Percentiles rank a stretch among this genome's conserved stretches.
phyloP scores from a whole-genome alignment of 1,284 basidiomycete species.

The Austroboletus sp. region DNA sequence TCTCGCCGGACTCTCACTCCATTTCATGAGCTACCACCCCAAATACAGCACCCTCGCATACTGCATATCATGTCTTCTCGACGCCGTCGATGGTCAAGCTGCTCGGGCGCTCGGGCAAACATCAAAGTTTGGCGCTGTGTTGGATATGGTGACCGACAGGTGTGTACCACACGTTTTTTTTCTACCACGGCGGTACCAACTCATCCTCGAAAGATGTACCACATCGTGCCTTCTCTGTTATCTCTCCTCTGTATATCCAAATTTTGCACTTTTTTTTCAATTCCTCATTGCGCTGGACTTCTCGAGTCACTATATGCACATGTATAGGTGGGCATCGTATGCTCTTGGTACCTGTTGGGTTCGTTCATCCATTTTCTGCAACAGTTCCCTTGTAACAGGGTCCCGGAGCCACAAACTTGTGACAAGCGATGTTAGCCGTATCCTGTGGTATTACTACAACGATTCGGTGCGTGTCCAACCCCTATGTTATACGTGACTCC shows the following conservation, averaged over 20 bases:
- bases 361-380: slow-evolving; percentile 5
- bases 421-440: slow-evolving; percentile 84
- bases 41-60: slow-evolving; percentile 90
- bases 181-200: background rate
- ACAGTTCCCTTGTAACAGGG: slow-evolving; percentile 87
- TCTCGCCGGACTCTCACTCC: slow-evolving; percentile 82
- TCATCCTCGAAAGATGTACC: slow-evolving; percentile 65
- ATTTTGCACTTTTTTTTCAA: slow-evolving; percentile 82
- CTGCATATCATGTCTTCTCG: slow-evolving; percentile 86
- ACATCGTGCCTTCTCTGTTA: slow-evolving; percentile 94
- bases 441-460: slow-evolving; percentile 92
- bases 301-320: slow-evolving; percentile 98
- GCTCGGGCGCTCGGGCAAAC: slow-evolving; percentile 87
- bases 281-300: slow-evolving; percentile 97
- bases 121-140: slow-evolving; percentile 93
- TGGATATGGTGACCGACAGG: slow-evolving; percentile 99
- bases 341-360: background rate
- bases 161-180: slow-evolving; percentile 31
- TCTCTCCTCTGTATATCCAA: slow-evolving; percentile 83
- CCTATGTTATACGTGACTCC: slow-evolving; percentile 3
- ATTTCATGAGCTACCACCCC: slow-evolving; percentile 93
- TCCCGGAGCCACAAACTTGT: slow-evolving; percentile 90
- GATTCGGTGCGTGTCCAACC: slow-evolving; percentile 53
- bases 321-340: slow-evolving; percentile 77
- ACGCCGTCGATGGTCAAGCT: slow-evolving; percentile 92